A percentile compares a stretch with the other conserved stretches of the same genome.
phyloP scores from a whole-genome alignment of 208 protist genomes.

The Crithidia brevicula region DNA sequence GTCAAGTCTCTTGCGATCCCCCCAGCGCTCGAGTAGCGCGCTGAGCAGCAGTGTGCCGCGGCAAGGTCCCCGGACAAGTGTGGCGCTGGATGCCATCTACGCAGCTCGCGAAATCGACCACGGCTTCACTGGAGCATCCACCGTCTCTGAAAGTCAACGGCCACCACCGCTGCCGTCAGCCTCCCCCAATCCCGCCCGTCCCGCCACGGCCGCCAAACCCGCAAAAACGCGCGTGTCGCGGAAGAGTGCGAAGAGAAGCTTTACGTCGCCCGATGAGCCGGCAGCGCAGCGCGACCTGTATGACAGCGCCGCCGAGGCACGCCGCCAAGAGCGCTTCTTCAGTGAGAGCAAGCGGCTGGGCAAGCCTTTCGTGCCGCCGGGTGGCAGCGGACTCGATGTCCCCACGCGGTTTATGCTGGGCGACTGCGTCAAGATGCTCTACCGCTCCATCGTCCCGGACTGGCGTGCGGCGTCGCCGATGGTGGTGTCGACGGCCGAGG shows the following conservation, averaged over 20 bases:
- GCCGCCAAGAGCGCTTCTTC: constrained; percentile 68
- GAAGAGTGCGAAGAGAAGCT: background rate
- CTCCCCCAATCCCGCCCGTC: background rate
- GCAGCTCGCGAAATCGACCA: constrained; percentile 7
- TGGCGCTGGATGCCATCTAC: constrained; percentile 34
- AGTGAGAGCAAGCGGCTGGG: constrained; percentile 68
- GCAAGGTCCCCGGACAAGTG: constrained; percentile 24
- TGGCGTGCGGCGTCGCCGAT: constrained; percentile 75
- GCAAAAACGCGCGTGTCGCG: background rate
- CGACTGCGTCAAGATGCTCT: constrained; percentile 80
- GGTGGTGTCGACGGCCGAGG: constrained; percentile 87
- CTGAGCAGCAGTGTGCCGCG: background rate
- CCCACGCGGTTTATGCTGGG: constrained; percentile 83
- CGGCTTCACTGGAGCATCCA: background rate
- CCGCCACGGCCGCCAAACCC: background rate
- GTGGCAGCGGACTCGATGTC: constrained; percentile 37
- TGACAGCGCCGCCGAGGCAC: constrained; percentile 62
- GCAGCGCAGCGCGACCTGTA: constrained; percentile 58
- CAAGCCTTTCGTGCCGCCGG: constrained; percentile 72
- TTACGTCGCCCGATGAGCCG: background rate
- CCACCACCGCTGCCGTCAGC: background rate
- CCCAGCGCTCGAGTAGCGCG: constrained; percentile 11
- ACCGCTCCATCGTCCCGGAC: constrained; percentile 64
- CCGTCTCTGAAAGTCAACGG: background rate
- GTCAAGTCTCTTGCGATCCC: constrained; percentile 9